These are phyloP conservation scores for Phytopythium vexans DNA, from an alignment of 352 stramenopile species.

Conservation along the genomic window DNA sequence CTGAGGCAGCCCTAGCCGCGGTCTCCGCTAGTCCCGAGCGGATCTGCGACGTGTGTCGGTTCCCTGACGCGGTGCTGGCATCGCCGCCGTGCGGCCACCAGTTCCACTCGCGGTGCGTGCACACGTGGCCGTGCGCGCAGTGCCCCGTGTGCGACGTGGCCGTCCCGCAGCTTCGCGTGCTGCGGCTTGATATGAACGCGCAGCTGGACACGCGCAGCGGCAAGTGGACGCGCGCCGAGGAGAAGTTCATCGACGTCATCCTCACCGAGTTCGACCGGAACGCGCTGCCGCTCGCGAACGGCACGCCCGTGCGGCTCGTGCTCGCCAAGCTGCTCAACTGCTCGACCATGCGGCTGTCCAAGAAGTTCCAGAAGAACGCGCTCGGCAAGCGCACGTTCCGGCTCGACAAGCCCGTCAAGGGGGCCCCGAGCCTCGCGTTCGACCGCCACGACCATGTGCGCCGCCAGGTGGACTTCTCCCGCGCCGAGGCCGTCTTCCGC, in stretches of 20 bases:
- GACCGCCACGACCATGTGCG: conserved; percentile 57
- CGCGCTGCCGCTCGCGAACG: conserved; percentile 72
- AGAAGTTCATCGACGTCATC: conserved; percentile 85
- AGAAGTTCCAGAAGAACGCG: conserved; percentile 90
- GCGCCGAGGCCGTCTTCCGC: conserved; percentile 67
- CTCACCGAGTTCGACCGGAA: conserved; percentile 79
- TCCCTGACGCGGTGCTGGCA: conserved; percentile 76
- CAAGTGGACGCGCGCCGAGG: conserved; percentile 83
- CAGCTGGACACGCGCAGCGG: conserved; percentile 66
- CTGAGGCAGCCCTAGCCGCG: too few species aligned
- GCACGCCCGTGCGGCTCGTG: conserved; percentile 79
- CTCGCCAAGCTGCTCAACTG: conserved; percentile 86
- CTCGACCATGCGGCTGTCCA: conserved; percentile 86
- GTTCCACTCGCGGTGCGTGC: conserved; percentile 85
- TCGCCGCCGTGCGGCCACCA: conserved; percentile 65
- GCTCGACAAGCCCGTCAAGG: conserved; percentile 63
- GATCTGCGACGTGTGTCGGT: conserved; percentile 74
- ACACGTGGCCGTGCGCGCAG: conserved; percentile 65
- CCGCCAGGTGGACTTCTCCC: conserved; percentile 71
- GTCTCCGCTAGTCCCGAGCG: conserved; percentile 9
- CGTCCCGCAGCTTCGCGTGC: conserved; percentile 58
- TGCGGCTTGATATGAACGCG: conserved; percentile 71
- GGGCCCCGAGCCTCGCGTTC: conserved; percentile 67
- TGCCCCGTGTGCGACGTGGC: conserved; percentile 64
- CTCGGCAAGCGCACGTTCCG: conserved; percentile 84